Conservation (phyloP, 495 filamentous ascomycete species). For the Hypoxylon fuscum region DNA sequence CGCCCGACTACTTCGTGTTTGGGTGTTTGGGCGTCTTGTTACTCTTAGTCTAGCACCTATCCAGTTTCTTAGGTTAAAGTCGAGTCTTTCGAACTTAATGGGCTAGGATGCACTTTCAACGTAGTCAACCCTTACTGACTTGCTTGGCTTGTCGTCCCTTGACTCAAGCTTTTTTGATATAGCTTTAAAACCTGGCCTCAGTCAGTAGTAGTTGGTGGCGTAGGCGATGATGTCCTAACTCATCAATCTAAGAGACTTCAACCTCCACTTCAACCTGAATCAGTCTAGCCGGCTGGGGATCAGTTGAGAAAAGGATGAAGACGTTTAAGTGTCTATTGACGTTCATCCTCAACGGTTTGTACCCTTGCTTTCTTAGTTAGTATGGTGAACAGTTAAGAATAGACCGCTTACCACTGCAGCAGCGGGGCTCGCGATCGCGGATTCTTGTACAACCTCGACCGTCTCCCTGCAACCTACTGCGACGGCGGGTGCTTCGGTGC, state of each 20-base stretch:
- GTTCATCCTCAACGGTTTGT: conserved; percentile 1
- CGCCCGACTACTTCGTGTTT: background rate
- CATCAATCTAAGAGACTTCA: background rate
- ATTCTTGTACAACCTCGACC: conserved; percentile 21
- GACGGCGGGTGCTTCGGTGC: background rate
- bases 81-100: background rate
- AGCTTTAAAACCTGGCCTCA: too few species aligned
- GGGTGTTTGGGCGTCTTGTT: background rate
- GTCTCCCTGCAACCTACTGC: conserved; percentile 8
- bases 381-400: background rate
- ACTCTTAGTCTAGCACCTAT: background rate
- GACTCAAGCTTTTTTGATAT: background rate
- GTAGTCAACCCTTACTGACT: background rate
- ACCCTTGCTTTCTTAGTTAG: background rate
- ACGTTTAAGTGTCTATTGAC: background rate
- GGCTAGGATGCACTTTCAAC: background rate
- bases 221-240: conserved; percentile 1
- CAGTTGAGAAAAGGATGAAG: conserved; percentile 8
- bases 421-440: conserved; percentile 12
- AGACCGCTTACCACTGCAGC: background rate
- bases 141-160: background rate
- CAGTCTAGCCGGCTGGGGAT: background rate
- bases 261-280: background rate
- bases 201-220: background rate
- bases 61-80: background rate